Conservation (phyloP, 345 rosid genomes). For the Angophora floribunda region DNA sequence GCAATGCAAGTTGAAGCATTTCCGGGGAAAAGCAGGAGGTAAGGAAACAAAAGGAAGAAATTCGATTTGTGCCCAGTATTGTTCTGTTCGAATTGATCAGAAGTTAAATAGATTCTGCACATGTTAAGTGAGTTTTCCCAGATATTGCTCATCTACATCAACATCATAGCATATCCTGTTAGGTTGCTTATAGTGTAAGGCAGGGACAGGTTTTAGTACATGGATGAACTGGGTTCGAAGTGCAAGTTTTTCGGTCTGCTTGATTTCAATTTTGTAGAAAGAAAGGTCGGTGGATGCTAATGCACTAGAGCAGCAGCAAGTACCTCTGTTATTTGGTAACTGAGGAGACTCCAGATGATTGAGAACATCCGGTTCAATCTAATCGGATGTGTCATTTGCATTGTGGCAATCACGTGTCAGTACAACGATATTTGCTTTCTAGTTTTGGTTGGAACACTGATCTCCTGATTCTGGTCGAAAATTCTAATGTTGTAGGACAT, state of each 20-base stretch:
- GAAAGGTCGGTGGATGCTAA: neutral
- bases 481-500: conserved; percentile 14
- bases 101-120: neutral
- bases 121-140: neutral
- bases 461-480: neutral
- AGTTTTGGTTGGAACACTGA: neutral
- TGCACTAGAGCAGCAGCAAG: neutral
- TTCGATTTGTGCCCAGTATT: neutral
- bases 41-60: neutral
- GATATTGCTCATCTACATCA: neutral
- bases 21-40: conserved; percentile 21
- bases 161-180: neutral
- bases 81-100: neutral
- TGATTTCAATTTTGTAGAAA: neutral
- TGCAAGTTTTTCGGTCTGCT: neutral
- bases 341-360: neutral
- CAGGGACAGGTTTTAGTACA: neutral
- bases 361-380: neutral
- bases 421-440: neutral
- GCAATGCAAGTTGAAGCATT: conserved; percentile 2
- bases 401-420: neutral
- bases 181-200: neutral
- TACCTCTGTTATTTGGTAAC: neutral
- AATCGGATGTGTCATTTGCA: neutral
- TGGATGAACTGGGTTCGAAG: neutral